Evolutionary conservation across 2,329 filamentous ascomycete species (phyloP).

Genomic region (Fulvia fulva): DNA sequence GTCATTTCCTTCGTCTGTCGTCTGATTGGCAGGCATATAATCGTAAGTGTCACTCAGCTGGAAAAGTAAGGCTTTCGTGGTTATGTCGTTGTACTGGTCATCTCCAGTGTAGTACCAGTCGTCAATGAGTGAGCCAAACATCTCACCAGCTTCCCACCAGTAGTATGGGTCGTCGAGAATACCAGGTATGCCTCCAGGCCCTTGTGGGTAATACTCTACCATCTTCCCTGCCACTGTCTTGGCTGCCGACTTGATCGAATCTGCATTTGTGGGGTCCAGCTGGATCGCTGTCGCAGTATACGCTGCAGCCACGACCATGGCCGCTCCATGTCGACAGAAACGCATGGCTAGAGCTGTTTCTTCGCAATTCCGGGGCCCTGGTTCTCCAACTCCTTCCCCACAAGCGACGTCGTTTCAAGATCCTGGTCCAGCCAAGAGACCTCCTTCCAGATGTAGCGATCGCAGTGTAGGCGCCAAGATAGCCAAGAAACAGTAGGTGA

Average conservation of each 20-base stretch:
- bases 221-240: slow-evolving; percentile 42
- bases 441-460: neutral
- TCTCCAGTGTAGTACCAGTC: slow-evolving; percentile 69
- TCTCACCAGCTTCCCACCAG: slow-evolving; percentile 63
- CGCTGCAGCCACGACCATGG: neutral
- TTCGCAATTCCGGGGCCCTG: neutral
- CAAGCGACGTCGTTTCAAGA: neutral
- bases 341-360: neutral
- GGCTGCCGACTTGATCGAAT: slow-evolving; percentile 44
- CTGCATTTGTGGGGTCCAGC: slow-evolving; percentile 11
- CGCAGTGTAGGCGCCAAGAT: neutral
- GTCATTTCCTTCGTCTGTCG: slow-evolving; percentile 46
- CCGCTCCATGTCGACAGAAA: neutral
- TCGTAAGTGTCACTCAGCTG: slow-evolving; percentile 55
- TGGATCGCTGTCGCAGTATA: neutral
- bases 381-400: neutral
- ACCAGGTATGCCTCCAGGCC: slow-evolving; percentile 50
- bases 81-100: slow-evolving; percentile 56
- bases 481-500: neutral
- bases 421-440: neutral
- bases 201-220: slow-evolving; percentile 52
- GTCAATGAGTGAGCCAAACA: slow-evolving; percentile 66
- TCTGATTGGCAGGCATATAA: slow-evolving; percentile 52
- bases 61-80: slow-evolving; percentile 56
- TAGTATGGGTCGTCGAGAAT: slow-evolving; percentile 63